Evolutionary conservation across 2,329 filamentous ascomycete genomes (phyloP).

Genomic region (Aciculosporium take): DNA sequence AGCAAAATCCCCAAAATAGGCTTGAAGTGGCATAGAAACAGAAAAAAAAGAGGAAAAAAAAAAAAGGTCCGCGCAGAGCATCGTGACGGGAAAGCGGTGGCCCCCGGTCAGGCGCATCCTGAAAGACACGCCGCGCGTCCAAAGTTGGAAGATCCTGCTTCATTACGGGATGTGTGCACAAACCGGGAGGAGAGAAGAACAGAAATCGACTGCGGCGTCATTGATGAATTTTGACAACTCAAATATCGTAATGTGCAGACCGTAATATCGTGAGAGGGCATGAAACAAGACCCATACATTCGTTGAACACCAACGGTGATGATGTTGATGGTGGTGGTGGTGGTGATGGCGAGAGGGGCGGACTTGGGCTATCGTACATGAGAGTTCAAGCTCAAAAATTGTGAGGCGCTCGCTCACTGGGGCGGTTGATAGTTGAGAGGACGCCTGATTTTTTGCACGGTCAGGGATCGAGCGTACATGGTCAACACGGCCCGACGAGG

Average conservation of each 20-base stretch:
- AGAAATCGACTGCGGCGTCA: conserved; percentile 1
- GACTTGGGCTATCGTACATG: conserved; percentile 12
- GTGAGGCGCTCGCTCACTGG: conserved; percentile 22
- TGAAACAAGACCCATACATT: conserved; percentile 10
- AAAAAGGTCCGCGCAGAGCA: not conserved
- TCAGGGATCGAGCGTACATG: not conserved
- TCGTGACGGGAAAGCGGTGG: not conserved
- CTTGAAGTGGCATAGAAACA: not conserved
- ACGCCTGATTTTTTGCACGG: conserved; percentile 37
- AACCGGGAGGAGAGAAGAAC: conserved; percentile 1
- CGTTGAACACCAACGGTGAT: conserved; percentile 7
- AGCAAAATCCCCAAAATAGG: not conserved
- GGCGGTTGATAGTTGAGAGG: conserved; percentile 75
- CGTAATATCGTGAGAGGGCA: conserved; percentile 11
- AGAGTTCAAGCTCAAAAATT: conserved; percentile 5
- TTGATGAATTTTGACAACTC: conserved; percentile 6
- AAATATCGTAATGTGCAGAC: conserved; percentile 9
- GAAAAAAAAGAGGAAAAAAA: not conserved
- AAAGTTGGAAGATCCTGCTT: not conserved
- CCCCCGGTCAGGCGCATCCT: not conserved
- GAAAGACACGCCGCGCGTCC: not conserved
- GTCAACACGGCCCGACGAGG: not conserved
- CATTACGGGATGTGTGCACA: not conserved
- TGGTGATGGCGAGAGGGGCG: conserved; percentile 1
- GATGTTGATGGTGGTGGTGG: no score